Percentiles rank a stretch among this genome's conserved stretches.
phyloP scores from a whole-genome alignment of 345 rosid species.

The Populus deltoides region DNA sequence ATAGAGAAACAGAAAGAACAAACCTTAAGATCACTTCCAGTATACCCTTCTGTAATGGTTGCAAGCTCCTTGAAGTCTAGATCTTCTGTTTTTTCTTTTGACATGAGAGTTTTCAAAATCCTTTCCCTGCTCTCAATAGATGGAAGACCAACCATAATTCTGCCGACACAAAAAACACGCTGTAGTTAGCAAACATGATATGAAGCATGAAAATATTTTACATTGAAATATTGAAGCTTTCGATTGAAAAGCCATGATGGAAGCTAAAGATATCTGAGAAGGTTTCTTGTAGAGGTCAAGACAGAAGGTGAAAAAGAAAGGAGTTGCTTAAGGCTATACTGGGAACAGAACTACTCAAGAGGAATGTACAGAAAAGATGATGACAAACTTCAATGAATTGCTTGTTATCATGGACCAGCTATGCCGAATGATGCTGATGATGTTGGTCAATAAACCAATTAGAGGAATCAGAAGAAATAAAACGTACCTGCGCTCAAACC shows the following conservation, averaged over 20 bases:
- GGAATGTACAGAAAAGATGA: not conserved
- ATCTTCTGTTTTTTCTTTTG: slow-evolving; percentile 70
- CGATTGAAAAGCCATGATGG: not conserved
- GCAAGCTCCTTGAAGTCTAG: slow-evolving; percentile 88
- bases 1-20: slow-evolving; percentile 15
- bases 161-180: slow-evolving; percentile 30
- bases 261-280: not conserved
- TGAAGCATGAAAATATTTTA: not conserved
- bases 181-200: not conserved
- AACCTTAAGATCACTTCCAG: slow-evolving; percentile 99
- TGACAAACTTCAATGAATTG: not conserved
- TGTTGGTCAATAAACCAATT: not conserved
- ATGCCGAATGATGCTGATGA: not conserved
- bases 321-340: not conserved
- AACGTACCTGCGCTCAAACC: slow-evolving; percentile 82
- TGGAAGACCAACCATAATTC: slow-evolving; percentile 97
- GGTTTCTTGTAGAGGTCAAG: not conserved
- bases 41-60: slow-evolving; percentile 85
- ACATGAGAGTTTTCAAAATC: slow-evolving; percentile 80
- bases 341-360: not conserved
- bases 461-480: not conserved
- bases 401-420: not conserved
- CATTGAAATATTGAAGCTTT: not conserved
- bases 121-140: slow-evolving; percentile 71
- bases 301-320: not conserved